Evolutionary conservation across 495 filamentous ascomycete species (phyloP).

Genomic region (Gamarada debralockiae): DNA sequence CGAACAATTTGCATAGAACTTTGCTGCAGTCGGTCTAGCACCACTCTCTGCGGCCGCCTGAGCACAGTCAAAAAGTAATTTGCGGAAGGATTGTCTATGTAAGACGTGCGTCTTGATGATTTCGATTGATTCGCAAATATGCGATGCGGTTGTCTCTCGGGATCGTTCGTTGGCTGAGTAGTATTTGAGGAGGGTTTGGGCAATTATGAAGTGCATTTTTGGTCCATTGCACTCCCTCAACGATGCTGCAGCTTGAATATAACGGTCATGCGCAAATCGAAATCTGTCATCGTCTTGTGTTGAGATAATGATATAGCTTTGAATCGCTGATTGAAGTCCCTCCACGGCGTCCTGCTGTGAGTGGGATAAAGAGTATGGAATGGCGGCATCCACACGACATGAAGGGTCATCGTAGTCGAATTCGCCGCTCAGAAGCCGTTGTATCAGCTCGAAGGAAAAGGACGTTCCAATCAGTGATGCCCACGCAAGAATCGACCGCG

Average conservation of each 20-base stretch:
- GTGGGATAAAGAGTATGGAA: conserved; percentile 11
- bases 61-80: conserved; percentile 71
- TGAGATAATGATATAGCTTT: conserved; percentile 70
- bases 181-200: conserved; percentile 71
- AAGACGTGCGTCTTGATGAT: conserved; percentile 63
- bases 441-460: conserved; percentile 79
- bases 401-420: conserved; percentile 45
- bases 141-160: conserved; percentile 67
- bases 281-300: conserved; percentile 72
- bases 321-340: conserved; percentile 73
- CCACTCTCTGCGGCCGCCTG: conserved; percentile 73
- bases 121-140: conserved; percentile 68
- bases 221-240: conserved; percentile 65
- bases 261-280: conserved; percentile 80
- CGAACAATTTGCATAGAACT: conserved; percentile 72
- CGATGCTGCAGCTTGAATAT: conserved; percentile 67
- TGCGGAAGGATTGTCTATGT: conserved; percentile 60
- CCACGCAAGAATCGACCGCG: conserved; percentile 82
- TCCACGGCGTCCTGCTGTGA: conserved; percentile 56
- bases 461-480: conserved; percentile 71
- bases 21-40: conserved; percentile 70
- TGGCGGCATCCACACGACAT: not conserved
- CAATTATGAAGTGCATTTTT: conserved; percentile 87
- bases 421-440: conserved; percentile 66
- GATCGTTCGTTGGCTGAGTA: conserved; percentile 49